These are phyloP conservation scores for Fusarium zealandicum DNA, from an alignment of 2,329 filamentous ascomycete species.

Conservation along the genomic window DNA sequence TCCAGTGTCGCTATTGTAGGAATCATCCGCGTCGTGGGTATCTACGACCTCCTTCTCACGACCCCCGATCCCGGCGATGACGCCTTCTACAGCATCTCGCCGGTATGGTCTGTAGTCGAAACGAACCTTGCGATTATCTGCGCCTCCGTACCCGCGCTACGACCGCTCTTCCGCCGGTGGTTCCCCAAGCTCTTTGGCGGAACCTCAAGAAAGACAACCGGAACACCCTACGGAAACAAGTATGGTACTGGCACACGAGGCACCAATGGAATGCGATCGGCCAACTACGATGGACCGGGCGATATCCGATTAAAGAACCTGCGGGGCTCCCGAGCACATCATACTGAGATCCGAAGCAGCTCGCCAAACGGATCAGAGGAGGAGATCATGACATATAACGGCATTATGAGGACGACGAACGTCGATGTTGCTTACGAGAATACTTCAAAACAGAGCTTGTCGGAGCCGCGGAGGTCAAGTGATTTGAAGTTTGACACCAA, in stretches of 20 bases:
- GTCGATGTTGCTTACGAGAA: constrained; percentile 38
- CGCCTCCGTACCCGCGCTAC: constrained; percentile 46
- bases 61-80: constrained; percentile 32
- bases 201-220: constrained; percentile 22
- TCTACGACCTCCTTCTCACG: constrained; percentile 37
- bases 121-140: constrained; percentile 48
- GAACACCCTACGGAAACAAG: constrained; percentile 15
- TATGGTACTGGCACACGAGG: constrained; percentile 28
- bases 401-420: constrained; percentile 49
- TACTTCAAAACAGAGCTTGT: constrained; percentile 11
- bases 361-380: constrained; percentile 48
- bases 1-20: constrained; percentile 45
- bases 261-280: constrained; percentile 27
- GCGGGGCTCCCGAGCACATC: constrained; percentile 26
- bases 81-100: constrained; percentile 40
- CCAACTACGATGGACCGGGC: constrained; percentile 7
- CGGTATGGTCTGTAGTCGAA: constrained; percentile 47
- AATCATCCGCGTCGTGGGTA: constrained; percentile 44
- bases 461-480: constrained; percentile 20
- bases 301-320: constrained; percentile 35
- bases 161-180: constrained; percentile 45
- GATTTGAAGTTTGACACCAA: constrained; percentile 24
- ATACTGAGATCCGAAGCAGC: constrained; percentile 47
- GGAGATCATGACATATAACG: constrained; percentile 51
- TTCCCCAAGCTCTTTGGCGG: constrained; percentile 42